A percentile compares a stretch with the other conserved stretches of the same genome.
Evolutionary conservation across 169 alveolate species (phyloP).

Genomic region (Perkinsus olseni): DNA sequence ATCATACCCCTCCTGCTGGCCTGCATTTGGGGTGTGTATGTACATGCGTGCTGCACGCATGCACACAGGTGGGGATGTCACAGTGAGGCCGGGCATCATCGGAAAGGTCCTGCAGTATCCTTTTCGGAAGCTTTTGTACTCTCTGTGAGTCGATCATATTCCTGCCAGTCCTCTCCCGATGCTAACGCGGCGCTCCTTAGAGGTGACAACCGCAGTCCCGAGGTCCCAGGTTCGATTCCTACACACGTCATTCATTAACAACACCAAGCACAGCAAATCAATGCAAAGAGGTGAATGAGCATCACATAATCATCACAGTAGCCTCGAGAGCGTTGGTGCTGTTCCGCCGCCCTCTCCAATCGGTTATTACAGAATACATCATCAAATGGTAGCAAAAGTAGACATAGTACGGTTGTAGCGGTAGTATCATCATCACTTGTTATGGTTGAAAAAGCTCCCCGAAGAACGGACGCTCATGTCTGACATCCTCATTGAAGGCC

Average conservation of each 20-base stretch:
- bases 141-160: no score
- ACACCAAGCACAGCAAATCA: background rate
- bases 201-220: no score
- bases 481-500: background rate
- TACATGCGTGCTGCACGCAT: background rate
- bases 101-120: background rate
- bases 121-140: no score
- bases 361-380: background rate
- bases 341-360: no score
- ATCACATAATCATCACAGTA: background rate
- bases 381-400: background rate
- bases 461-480: background rate
- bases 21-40: no score
- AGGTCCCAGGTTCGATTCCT: background rate
- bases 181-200: no score
- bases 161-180: no score
- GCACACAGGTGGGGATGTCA: background rate
- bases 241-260: background rate
- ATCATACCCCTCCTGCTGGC: no score
- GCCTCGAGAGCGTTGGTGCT: no score
- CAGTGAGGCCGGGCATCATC: background rate
- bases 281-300: background rate
- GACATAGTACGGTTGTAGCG: background rate
- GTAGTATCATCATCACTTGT: background rate
- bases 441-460: background rate